Base-by-base conservation (phyloP, 148 eudicot genomes). In the Simmondsia chinensis region DNA sequence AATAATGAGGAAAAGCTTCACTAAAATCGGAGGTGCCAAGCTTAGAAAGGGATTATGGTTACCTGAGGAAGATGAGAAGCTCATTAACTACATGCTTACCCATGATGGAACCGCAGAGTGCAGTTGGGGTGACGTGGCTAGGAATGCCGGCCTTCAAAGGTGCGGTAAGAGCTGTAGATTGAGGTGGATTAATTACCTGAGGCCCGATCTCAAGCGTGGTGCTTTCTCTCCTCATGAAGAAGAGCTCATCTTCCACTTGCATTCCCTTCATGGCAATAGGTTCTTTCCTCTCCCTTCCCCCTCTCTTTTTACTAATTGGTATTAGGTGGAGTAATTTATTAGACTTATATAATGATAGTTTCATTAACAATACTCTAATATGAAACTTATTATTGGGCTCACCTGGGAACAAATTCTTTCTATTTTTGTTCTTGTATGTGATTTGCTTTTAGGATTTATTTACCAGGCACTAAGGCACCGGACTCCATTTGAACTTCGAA, bases 131-230 rank as follows among this genome's bases (percentile, higher is more conserved):
- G 83, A 77, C 32, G 83, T 77, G 7, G 83, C 83, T 0, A 59
- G 83, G 37, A 77, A 77, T 70, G 79, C 83, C 28, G 83, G 79
- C 9, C 45, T 77, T 22, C 65, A 50, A 48, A 59, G 83, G 28
- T 77, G 83, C 29, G 83, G 83, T 9, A 77, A 77, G 56, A 77
- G 83, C 13, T 77, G 83, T 31, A 64, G 79, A 3, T 71, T 77
- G 17, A 70, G 83, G 0, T 77, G 83, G 83, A 77, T 77, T 46
- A 77, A 77, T 30, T 77, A 77, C 54, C 46, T 77, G 24, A 31
- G 83, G 30, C 83, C 83, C 23, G 83, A 77, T 44, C 79, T 77
- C 43, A 77, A 77, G 43, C 57, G 83, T 2, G 83, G 83, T 0
- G 76, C 83, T 33, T 77, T 77, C 46, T 66, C 76, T 4, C 74